A percentile compares a stretch with the other conserved stretches of the same genome.
These are phyloP conservation scores for Ceratocystis variospora DNA, from an alignment of 2,329 filamentous ascomycete genomes.

Conservation along the genomic window DNA sequence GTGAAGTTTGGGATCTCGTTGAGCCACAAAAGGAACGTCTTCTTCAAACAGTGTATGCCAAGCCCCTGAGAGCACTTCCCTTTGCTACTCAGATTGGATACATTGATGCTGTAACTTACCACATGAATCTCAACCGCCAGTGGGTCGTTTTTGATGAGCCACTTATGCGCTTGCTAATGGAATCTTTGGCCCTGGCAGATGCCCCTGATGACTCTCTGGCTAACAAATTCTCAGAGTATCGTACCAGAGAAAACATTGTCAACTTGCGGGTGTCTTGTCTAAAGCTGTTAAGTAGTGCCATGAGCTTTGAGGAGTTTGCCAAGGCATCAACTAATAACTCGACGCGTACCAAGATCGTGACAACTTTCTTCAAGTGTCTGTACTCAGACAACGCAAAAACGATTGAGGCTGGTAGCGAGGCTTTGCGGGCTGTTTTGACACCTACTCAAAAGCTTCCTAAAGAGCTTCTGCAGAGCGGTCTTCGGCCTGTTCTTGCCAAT, in stretches of 20 bases:
- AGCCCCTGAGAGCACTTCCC: slow-evolving; percentile 80
- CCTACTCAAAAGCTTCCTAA: slow-evolving; percentile 88
- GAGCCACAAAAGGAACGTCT: slow-evolving; percentile 81
- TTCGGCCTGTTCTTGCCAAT: slow-evolving; percentile 91
- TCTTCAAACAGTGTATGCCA: slow-evolving; percentile 84
- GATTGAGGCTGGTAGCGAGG: slow-evolving; percentile 84
- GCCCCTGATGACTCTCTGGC: slow-evolving; percentile 86
- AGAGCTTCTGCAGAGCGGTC: slow-evolving; percentile 82
- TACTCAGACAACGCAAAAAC: slow-evolving; percentile 89
- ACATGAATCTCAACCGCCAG: slow-evolving; percentile 74
- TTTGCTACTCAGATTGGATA: slow-evolving; percentile 95
- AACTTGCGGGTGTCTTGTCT: slow-evolving; percentile 87
- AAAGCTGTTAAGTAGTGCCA: slow-evolving; percentile 80
- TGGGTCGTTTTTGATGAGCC: slow-evolving; percentile 88
- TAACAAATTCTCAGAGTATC: slow-evolving; percentile 83
- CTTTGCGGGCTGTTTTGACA: slow-evolving; percentile 72
- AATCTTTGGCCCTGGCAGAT: slow-evolving; percentile 85
- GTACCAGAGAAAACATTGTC: slow-evolving; percentile 90
- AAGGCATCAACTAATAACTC: slow-evolving; percentile 48
- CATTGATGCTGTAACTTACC: slow-evolving; percentile 94
- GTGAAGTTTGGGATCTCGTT: slow-evolving; percentile 76
- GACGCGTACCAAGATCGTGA: slow-evolving; percentile 60
- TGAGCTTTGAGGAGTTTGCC: slow-evolving; percentile 82
- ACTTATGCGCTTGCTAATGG: slow-evolving; percentile 77
- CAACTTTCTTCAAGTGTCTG: slow-evolving; percentile 94